phyloP scores from a whole-genome alignment of 805 yeast genomes.

The Metschnikowia baotianmanensis region DNA sequence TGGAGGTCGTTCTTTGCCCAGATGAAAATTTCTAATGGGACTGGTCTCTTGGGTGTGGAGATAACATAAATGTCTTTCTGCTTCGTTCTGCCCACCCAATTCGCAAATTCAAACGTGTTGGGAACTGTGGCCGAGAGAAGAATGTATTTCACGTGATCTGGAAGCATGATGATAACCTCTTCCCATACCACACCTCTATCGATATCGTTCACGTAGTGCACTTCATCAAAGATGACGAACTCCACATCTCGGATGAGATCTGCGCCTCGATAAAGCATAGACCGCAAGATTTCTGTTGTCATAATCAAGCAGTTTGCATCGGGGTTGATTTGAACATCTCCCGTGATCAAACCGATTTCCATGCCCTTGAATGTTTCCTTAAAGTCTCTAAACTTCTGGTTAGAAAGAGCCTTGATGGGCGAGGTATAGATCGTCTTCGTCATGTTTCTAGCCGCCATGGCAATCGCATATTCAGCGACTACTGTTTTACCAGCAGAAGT shows the following conservation, averaged over 20 bases:
- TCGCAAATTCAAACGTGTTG: slow-evolving; percentile 96
- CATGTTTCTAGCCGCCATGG: slow-evolving; percentile 94
- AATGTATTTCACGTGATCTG: slow-evolving; percentile 92
- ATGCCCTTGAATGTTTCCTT: slow-evolving; percentile 72
- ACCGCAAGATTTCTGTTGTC: slow-evolving; percentile 95
- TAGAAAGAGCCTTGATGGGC: slow-evolving; percentile 87
- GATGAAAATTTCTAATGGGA: slow-evolving; percentile 82
- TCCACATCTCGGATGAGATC: slow-evolving; percentile 96
- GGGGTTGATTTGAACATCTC: slow-evolving; percentile 96
- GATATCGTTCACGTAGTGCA: slow-evolving; percentile 94
- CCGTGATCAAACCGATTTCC: slow-evolving; percentile 93
- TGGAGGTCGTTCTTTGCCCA: slow-evolving; percentile 77
- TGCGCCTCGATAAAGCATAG: slow-evolving; percentile 96
- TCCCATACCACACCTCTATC: slow-evolving; percentile 99
- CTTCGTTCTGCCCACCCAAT: slow-evolving; percentile 97
- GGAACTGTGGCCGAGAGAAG: slow-evolving; percentile 96
- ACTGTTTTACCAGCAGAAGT: slow-evolving; percentile 99
- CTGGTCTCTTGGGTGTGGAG: slow-evolving; percentile 94
- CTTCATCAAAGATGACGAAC: slow-evolving; percentile 96
- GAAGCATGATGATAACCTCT: slow-evolving; percentile 96
- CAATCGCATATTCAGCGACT: slow-evolving; percentile 97
- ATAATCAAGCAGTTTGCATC: slow-evolving; percentile 94
- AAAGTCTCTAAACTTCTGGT: slow-evolving; percentile 88
- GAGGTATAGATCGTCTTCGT: slow-evolving; percentile 96
- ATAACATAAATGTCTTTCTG: slow-evolving; percentile 95